phyloP scores from a whole-genome alignment of 768 basidiomycete genomes.

The Lentinula guzmanii region DNA sequence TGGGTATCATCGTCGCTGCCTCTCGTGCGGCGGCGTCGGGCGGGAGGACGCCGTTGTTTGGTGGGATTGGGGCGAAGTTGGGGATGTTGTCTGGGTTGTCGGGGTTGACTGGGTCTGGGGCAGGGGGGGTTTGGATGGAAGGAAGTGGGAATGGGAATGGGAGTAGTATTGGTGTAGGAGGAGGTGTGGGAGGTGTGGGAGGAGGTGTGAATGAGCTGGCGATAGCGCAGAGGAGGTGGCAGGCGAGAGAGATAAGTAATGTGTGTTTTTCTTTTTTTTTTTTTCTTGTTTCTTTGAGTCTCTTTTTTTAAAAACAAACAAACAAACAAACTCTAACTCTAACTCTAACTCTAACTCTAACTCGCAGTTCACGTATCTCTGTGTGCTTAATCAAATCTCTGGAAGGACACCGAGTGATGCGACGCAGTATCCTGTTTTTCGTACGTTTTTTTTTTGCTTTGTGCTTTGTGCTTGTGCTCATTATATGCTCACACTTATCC shows the following conservation, averaged over 20 bases:
- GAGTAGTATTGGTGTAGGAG: slow-evolving; percentile 29
- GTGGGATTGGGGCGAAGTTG: no score
- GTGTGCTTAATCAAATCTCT: slow-evolving; percentile 86
- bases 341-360: no score
- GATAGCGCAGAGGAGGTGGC: slow-evolving; percentile 79
- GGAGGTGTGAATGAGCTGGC: slow-evolving; percentile 47
- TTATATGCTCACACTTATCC: no score
- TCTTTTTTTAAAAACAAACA: not conserved
- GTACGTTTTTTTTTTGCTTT: slow-evolving; percentile 32
- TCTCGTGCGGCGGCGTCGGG: no score
- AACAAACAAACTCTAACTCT: not conserved
- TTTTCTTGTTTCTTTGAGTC: not conserved
- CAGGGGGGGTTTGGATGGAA: no score
- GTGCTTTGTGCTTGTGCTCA: no score
- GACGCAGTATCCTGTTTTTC: slow-evolving; percentile 90
- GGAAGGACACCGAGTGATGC: slow-evolving; percentile 93
- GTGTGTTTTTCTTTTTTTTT: slow-evolving; percentile 27
- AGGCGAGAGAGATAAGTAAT: slow-evolving; percentile 86
- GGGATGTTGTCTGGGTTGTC: no score
- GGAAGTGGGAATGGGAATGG: no score
- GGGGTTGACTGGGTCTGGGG: no score
- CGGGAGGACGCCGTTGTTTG: no score
- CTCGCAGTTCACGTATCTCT: slow-evolving; percentile 77
- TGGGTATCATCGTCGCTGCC: no score
- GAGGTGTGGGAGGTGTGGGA: slow-evolving; percentile 42